Evolutionary conservation across 1,284 basidiomycete species (phyloP).

Genomic region (Naganishia albida): DNA sequence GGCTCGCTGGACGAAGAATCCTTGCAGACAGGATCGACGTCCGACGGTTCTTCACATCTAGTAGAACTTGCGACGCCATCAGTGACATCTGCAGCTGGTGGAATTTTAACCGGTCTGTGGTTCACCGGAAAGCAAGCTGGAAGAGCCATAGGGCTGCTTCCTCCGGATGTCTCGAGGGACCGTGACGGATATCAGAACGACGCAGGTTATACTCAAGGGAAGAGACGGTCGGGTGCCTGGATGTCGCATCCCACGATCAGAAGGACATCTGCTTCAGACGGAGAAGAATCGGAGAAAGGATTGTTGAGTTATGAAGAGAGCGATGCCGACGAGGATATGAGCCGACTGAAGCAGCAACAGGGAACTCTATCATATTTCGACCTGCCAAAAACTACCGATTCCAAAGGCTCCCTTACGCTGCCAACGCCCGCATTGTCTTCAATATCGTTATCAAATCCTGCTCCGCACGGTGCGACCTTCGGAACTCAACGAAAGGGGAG

Average conservation of each 20-base stretch:
- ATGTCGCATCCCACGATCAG: slow-evolving; percentile 30
- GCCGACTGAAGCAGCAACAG: slow-evolving; percentile 14
- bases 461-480: neutral
- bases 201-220: slow-evolving; percentile 36
- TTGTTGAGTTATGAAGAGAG: slow-evolving; percentile 37
- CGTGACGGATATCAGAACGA: slow-evolving; percentile 44
- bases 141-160: slow-evolving; percentile 35
- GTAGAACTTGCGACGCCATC: slow-evolving; percentile 4
- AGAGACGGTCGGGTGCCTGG: slow-evolving; percentile 38
- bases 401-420: slow-evolving; percentile 36
- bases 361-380: slow-evolving; percentile 44
- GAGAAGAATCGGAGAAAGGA: slow-evolving; percentile 50
- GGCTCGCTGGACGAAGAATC: neutral
- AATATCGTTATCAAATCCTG: slow-evolving; percentile 42
- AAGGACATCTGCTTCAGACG: slow-evolving; percentile 33
- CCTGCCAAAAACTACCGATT: slow-evolving; percentile 29
- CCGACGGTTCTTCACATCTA: slow-evolving; percentile 3
- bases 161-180: slow-evolving; percentile 20
- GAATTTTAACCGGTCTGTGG: slow-evolving; percentile 24
- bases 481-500: neutral
- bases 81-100: slow-evolving; percentile 15
- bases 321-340: slow-evolving; percentile 39
- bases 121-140: slow-evolving; percentile 2
- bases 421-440: slow-evolving; percentile 53
- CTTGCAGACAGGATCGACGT: slow-evolving; percentile 6